Percentiles rank a stretch among this genome's conserved stretches.
These are phyloP conservation scores for Urochloa ruziziensis DNA, from an alignment of 176 grass and related monocot genomes.

Conservation along the genomic window DNA sequence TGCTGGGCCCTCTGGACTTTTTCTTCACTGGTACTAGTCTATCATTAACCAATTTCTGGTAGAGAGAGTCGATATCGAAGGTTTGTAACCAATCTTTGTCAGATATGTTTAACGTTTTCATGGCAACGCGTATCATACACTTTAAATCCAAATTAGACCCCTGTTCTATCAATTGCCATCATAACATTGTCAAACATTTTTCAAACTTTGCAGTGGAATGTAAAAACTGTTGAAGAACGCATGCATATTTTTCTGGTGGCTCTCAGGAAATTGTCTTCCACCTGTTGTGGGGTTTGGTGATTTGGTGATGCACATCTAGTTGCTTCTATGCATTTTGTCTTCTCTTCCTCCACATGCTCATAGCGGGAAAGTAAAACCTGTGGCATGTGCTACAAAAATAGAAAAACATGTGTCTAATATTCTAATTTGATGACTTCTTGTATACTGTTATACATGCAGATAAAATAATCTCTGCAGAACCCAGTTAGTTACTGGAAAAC, in stretches of 20 bases:
- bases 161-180: neutral
- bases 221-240: constrained; percentile 1
- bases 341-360: constrained; percentile 14
- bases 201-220: neutral
- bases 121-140: neutral
- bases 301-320: neutral
- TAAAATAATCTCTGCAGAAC: constrained; percentile 34
- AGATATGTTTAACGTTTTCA: neutral
- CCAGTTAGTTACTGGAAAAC: constrained; percentile 41
- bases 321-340: constrained; percentile 8
- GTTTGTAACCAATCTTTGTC: constrained; percentile 5
- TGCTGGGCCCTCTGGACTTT: neutral
- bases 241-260: constrained; percentile 4
- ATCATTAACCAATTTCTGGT: constrained; percentile 19
- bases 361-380: constrained; percentile 38
- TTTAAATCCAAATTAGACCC: neutral
- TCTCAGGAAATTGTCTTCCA: constrained; percentile 7
- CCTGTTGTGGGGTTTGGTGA: constrained; percentile 5
- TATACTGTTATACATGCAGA: neutral
- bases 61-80: neutral
- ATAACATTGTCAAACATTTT: neutral
- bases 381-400: constrained; percentile 27
- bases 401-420: constrained; percentile 11
- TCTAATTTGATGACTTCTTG: constrained; percentile 20
- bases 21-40: constrained; percentile 19